Conservation (phyloP, 129 eudicot genomes). For the Daucus carota region DNA sequence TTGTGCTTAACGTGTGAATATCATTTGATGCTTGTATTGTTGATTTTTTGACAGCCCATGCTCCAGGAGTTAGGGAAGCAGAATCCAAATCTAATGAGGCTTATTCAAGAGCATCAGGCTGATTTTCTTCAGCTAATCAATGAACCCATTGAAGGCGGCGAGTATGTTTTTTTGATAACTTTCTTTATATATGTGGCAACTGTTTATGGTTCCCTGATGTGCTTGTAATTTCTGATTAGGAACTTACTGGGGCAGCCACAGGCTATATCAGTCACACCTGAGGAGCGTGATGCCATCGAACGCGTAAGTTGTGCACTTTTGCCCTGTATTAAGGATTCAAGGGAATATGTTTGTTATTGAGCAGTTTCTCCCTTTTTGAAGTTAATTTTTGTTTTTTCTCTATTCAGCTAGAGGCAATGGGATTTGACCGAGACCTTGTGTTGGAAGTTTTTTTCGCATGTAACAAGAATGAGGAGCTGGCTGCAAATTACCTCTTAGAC, state of each 20-base stretch:
- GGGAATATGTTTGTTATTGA: neutral
- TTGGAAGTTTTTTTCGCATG: constrained; percentile 74
- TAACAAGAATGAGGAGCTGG: constrained; percentile 82
- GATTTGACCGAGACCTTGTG: constrained; percentile 62
- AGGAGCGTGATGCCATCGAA: constrained; percentile 88
- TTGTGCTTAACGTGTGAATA: neutral
- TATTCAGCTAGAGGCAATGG: constrained; percentile 81
- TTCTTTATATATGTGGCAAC: neutral
- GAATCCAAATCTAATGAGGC: constrained; percentile 72
- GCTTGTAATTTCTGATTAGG: constrained; percentile 27
- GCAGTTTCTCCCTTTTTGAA: neutral
- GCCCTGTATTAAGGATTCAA: neutral
- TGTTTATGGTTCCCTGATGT: neutral
- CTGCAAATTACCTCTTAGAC: constrained; percentile 76
- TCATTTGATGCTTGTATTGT: constrained; percentile 6
- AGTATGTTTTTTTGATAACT: constrained; percentile 20
- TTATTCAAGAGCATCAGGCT: constrained; percentile 86
- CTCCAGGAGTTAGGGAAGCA: constrained; percentile 94
- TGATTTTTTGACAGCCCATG: constrained; percentile 66
- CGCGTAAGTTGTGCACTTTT: constrained; percentile 40
- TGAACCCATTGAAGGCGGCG: constrained; percentile 92
- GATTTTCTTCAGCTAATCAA: constrained; percentile 86
- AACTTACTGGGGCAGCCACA: constrained; percentile 66
- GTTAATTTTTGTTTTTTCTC: neutral
- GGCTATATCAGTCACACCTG: constrained; percentile 69